phyloP scores from a whole-genome alignment of 768 basidiomycete genomes.

The Hortiboletus campestris region DNA sequence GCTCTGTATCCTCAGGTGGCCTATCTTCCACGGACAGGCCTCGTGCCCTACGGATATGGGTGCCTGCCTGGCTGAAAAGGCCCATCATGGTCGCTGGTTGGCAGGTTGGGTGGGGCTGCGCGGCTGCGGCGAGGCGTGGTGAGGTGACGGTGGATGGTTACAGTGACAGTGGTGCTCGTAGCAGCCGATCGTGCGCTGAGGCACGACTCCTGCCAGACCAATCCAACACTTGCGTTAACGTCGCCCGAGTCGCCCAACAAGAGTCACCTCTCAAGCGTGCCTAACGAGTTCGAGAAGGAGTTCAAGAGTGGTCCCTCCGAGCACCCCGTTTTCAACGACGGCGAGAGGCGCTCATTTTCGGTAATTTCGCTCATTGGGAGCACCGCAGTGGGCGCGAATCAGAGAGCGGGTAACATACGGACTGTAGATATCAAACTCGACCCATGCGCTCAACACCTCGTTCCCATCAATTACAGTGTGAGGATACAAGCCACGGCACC shows the following conservation, averaged over 20 bases:
- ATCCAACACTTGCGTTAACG: not conserved
- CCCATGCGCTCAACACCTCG: not conserved
- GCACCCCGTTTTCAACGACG: no score
- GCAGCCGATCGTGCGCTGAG: conserved; percentile 6
- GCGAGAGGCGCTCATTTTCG: conserved; percentile 1
- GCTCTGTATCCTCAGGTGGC: conserved; percentile 77
- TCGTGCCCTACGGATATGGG: conserved; percentile 67
- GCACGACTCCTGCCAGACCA: not conserved
- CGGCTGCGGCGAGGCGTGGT: conserved; percentile 25
- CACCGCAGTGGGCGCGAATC: not conserved
- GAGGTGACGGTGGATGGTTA: not conserved
- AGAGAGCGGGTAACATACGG: not conserved
- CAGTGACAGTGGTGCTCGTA: not conserved
- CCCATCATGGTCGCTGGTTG: conserved; percentile 61
- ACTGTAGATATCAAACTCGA: not conserved
- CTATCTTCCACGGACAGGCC: conserved; percentile 64
- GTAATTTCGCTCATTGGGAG: not conserved
- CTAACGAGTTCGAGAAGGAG: not conserved
- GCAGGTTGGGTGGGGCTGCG: conserved; percentile 13
- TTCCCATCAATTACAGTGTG: conserved; percentile 12
- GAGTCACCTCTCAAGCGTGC: no score
- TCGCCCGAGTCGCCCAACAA: not conserved
- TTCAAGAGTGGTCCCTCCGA: not conserved
- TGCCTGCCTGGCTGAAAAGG: conserved; percentile 69
- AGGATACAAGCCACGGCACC: not conserved